phyloP scores from a whole-genome alignment of 768 basidiomycete genomes.

The Boletellus ananiceps region DNA sequence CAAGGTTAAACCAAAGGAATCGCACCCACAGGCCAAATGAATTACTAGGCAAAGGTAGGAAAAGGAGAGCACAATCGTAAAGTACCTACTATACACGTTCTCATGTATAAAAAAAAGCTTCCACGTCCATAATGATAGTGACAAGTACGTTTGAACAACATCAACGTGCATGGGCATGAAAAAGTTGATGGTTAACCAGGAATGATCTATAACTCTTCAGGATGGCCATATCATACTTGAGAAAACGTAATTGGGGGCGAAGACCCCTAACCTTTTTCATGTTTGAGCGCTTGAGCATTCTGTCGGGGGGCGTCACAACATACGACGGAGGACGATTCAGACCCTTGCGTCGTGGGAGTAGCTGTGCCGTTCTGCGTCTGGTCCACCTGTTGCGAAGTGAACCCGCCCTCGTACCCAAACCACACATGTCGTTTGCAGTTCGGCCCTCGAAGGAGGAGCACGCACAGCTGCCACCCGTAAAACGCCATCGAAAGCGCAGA shows the following conservation, averaged over 20 bases:
- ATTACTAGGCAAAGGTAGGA: too few species aligned
- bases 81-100: too few species aligned
- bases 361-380: not conserved
- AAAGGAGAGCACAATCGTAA: too few species aligned
- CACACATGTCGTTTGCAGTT: constrained; percentile 36
- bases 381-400: constrained; percentile 13
- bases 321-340: not conserved
- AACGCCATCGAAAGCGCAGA: constrained; percentile 32
- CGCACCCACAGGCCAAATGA: too few species aligned
- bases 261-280: not conserved
- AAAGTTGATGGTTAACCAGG: too few species aligned
- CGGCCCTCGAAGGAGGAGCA: constrained; percentile 38
- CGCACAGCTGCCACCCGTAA: constrained; percentile 30
- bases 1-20: not conserved
- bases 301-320: not conserved
- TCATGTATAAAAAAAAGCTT: too few species aligned
- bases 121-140: too few species aligned
- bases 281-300: not conserved
- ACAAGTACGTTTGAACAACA: too few species aligned
- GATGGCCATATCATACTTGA: too few species aligned
- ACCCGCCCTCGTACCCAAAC: constrained; percentile 61
- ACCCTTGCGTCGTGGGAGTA: constrained; percentile 1
- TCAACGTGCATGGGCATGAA: too few species aligned
- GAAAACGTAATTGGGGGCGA: too few species aligned
- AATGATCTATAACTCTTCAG: too few species aligned